Base-by-base conservation (phyloP, 2,329 filamentous ascomycete species). In the Ophiostoma angusticollis region DNA sequence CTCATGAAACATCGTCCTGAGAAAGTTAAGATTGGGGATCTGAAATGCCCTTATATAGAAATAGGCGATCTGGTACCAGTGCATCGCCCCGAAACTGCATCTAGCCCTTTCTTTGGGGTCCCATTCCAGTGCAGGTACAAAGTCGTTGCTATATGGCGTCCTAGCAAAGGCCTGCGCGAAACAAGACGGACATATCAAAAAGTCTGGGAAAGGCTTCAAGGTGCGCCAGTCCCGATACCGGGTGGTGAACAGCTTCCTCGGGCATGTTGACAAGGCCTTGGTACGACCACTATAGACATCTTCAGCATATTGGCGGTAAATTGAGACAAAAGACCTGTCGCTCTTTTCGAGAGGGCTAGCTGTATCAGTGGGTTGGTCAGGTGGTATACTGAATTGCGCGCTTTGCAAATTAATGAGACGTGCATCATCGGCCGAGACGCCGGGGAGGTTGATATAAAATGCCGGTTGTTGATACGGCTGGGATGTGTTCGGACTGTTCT, bases 21-120 rank as follows among this genome's bases (percentile, higher is more conserved):
- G 66, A 5, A 93, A 60, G 11, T 72, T 70, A 29, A 91, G 61
- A 47, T 84, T 76, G 3, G 70, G 65, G 14, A 72, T 65, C 11
- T 74, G 61, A 47, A 84, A 74, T 56, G 86, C 85, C 37, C 82
- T 62, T 2, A 78, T 87, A 45, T 93, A 67, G 3, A 87, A 67
- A 75, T 82, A 93, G 1, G 86, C 86, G 28, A 94, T 75, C 21
- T 84, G 77, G 50, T 84, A 80, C 84, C 86, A 95, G 1, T 80
- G 74, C 0, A 67, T 70, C 11, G 74, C 70, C 22, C 83, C 84
- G 57, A 95, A 84, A 47, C 86, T 80, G 59, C 89, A 96, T 32
- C 70, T 65, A 7, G 83, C 67, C 32, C 72, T 66, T 29, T 67
- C 63, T 12, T 72, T 68, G 3, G 68, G 62, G 5, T 73, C 64